phyloP scores from a whole-genome alignment of 208 protist species.

The Lotmaria passim region DNA sequence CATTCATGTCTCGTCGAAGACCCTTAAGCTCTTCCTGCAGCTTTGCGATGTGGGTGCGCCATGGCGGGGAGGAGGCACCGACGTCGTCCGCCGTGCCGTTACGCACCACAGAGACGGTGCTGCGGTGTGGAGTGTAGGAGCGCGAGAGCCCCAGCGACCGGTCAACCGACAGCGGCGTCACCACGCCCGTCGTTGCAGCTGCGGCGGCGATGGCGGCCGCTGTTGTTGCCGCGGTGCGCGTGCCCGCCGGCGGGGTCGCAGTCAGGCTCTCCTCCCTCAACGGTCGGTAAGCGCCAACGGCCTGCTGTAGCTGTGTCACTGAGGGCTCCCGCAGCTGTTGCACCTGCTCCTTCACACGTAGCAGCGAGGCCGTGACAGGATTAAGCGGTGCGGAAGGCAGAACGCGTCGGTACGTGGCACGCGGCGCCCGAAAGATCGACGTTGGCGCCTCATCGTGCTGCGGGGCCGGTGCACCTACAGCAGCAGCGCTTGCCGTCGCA shows the following conservation, averaged over 20 bases:
- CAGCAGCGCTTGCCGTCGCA: not conserved
- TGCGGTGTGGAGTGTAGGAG: conserved; percentile 24
- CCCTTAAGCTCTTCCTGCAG: conserved; percentile 59
- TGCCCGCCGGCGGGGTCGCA: not conserved
- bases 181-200: not conserved
- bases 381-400: conserved; percentile 40
- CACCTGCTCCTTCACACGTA: conserved; percentile 61
- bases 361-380: conserved; percentile 48
- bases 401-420: conserved; percentile 41
- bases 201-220: not conserved
- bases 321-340: conserved; percentile 45
- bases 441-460: not conserved
- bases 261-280: conserved; percentile 11
- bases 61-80: conserved; percentile 31
- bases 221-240: conserved; percentile 4
- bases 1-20: conserved; percentile 49
- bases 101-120: conserved; percentile 2
- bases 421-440: not conserved
- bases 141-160: conserved; percentile 4
- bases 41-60: conserved; percentile 53
- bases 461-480: not conserved
- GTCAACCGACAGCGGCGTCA: conserved; percentile 4
- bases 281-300: conserved; percentile 22
- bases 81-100: not conserved
- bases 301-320: conserved; percentile 14